phyloP scores from a whole-genome alignment of 305 asterid species.

The Fraxinus sp. region DNA sequence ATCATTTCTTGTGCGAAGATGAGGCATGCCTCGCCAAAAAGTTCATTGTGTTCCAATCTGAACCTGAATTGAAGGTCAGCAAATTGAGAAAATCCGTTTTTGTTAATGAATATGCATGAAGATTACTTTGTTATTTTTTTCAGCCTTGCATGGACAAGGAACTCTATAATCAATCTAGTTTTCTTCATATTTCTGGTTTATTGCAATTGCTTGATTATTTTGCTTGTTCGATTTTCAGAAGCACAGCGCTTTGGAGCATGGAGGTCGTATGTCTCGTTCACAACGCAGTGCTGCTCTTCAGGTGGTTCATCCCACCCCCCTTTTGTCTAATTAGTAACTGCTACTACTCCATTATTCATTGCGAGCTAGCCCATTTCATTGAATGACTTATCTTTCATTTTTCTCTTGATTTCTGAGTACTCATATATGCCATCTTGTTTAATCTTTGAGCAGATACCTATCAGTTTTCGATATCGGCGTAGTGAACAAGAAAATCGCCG shows the following conservation, averaged over 20 bases:
- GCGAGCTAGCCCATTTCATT: neutral
- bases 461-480: conserved; percentile 83
- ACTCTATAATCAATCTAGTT: neutral
- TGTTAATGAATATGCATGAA: neutral
- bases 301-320: conserved; percentile 43
- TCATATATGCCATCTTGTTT: conserved; percentile 12
- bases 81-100: conserved; percentile 9
- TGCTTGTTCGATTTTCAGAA: conserved; percentile 50
- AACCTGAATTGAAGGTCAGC: conserved; percentile 85
- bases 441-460: conserved; percentile 61
- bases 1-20: conserved; percentile 90
- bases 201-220: conserved; percentile 10
- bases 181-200: neutral
- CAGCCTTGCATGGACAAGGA: neutral
- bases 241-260: conserved; percentile 90
- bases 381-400: conserved; percentile 2
- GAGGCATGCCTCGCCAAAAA: conserved; percentile 84
- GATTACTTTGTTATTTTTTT: neutral
- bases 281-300: conserved; percentile 96
- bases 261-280: conserved; percentile 95
- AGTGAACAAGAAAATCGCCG: conserved; percentile 72
- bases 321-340: neutral
- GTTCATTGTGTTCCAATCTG: conserved; percentile 76
- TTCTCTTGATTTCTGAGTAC: conserved; percentile 16
- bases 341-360: neutral